Percentiles rank a stretch among this genome's conserved stretches.
Evolutionary conservation across 2,329 filamentous ascomycete species (phyloP).

Genomic region (Colletotrichum graminicola): DNA sequence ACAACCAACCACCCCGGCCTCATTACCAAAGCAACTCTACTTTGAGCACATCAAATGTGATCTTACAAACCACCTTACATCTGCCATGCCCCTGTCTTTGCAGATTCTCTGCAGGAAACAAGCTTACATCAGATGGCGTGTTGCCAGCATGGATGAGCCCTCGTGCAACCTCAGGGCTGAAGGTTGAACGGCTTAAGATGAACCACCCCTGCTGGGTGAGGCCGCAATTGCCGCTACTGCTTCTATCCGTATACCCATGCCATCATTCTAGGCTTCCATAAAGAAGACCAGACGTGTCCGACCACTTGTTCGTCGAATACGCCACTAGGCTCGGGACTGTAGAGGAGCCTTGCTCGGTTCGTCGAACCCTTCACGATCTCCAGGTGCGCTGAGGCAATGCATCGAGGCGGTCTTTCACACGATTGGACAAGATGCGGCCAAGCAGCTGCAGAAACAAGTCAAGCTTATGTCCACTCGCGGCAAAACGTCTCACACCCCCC

Average conservation of each 20-base stretch:
- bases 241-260: constrained; percentile 21
- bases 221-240: constrained; percentile 20
- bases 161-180: constrained; percentile 7
- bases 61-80: constrained; percentile 33
- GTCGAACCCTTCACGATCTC: background rate
- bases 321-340: constrained; percentile 4
- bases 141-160: constrained; percentile 4
- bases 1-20: background rate
- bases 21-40: constrained; percentile 29
- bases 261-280: constrained; percentile 13
- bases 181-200: constrained; percentile 10
- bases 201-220: constrained; percentile 20
- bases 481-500: background rate
- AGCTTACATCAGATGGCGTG: constrained; percentile 38
- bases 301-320: constrained; percentile 6
- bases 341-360: constrained; percentile 4
- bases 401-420: constrained; percentile 9
- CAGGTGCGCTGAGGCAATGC: background rate
- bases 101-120: constrained; percentile 18
- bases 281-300: constrained; percentile 7
- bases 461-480: constrained; percentile 26
- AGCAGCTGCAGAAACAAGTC: constrained; percentile 16
- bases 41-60: constrained; percentile 11
- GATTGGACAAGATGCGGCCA: constrained; percentile 24
- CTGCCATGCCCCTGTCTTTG: constrained; percentile 28